These are phyloP conservation scores for Batkoa obscura DNA, from an alignment of 371 early-diverging fungal species.

Conservation along the genomic window DNA sequence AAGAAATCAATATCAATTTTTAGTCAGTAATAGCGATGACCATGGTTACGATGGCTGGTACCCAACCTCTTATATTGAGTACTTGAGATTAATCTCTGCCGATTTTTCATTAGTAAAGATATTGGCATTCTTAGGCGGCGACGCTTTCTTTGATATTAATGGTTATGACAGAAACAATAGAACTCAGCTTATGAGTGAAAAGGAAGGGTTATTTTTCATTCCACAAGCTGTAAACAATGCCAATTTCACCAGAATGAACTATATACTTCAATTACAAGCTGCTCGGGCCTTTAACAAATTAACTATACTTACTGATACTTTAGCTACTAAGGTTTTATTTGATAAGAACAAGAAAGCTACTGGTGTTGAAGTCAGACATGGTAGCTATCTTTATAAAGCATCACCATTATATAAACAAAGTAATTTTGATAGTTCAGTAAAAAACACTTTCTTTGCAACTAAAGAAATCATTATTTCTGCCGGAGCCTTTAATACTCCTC, in stretches of 20 bases:
- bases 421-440: not conserved
- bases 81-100: not conserved
- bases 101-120: not conserved
- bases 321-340: slow-evolving; percentile 3
- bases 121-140: not conserved
- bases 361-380: not conserved
- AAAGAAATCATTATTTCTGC: slow-evolving; percentile 12
- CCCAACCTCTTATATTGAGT: not conserved
- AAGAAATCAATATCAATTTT: not conserved
- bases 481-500: slow-evolving; percentile 11
- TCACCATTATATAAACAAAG: not conserved
- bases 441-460: slow-evolving; percentile 6
- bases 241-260: not conserved
- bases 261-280: no score
- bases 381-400: not conserved
- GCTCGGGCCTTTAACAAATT: no score
- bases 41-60: not conserved
- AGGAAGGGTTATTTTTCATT: not conserved
- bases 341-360: not conserved
- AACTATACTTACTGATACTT: slow-evolving; percentile 1
- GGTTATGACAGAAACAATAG: not conserved
- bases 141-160: not conserved
- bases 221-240: not conserved
- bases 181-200: not conserved
- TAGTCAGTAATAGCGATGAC: not conserved